These are phyloP conservation scores for Sporothrix protearum DNA, from an alignment of 2,329 filamentous ascomycete genomes.

Conservation along the genomic window DNA sequence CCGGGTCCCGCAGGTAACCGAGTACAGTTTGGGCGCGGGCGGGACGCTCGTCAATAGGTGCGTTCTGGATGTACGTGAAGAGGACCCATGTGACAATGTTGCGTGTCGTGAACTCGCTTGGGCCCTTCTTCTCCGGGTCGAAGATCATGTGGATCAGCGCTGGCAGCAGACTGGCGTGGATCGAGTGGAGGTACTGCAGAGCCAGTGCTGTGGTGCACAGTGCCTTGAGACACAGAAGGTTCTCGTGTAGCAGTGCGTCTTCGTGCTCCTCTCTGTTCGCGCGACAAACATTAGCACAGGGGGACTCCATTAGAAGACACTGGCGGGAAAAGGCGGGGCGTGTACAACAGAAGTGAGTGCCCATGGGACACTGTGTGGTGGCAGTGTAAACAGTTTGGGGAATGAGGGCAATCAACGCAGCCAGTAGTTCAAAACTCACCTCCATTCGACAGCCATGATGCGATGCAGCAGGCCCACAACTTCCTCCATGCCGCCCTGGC, in stretches of 20 bases:
- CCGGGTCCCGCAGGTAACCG: constrained; percentile 73
- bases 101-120: constrained; percentile 91
- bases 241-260: constrained; percentile 86
- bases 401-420: background rate
- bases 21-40: constrained; percentile 70
- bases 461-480: constrained; percentile 81
- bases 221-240: constrained; percentile 87
- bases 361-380: background rate
- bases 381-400: background rate
- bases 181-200: constrained; percentile 72
- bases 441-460: constrained; percentile 96
- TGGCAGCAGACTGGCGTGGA: constrained; percentile 79
- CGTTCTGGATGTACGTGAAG: constrained; percentile 78
- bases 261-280: constrained; percentile 81
- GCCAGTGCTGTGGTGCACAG: constrained; percentile 88
- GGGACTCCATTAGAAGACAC: background rate
- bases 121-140: constrained; percentile 96
- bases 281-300: constrained; percentile 12
- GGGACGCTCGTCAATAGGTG: constrained; percentile 58
- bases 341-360: background rate
- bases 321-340: constrained; percentile 2
- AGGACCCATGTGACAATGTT: constrained; percentile 85
- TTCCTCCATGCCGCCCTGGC: constrained; percentile 86
- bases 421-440: constrained; percentile 50
- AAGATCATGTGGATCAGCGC: constrained; percentile 85